Percentiles rank a stretch among this genome's conserved stretches.
These are phyloP conservation scores for Austroboletus rostrupii DNA, from an alignment of 1,284 basidiomycete genomes.

Conservation along the genomic window DNA sequence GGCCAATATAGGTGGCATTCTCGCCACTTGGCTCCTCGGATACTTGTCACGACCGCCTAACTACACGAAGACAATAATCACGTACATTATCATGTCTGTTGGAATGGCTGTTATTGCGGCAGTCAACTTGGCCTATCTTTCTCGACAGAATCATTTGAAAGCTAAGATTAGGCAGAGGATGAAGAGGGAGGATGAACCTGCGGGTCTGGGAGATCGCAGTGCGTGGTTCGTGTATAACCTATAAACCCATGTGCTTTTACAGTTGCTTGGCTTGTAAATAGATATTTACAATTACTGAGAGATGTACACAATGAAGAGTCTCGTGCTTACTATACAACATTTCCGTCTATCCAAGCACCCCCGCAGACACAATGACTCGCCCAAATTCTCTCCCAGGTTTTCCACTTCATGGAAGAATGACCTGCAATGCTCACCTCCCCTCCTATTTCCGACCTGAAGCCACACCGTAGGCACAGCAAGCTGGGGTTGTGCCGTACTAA, in stretches of 20 bases:
- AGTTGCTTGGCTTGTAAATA: background rate
- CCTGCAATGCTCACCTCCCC: constrained; percentile 29
- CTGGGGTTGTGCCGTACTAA: constrained; percentile 37
- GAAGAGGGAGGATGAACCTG: constrained; percentile 16
- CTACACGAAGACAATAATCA: constrained; percentile 39
- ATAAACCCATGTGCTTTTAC: constrained; percentile 10
- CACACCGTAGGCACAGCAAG: constrained; percentile 58
- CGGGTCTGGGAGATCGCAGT: constrained; percentile 25
- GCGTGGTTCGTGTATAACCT: constrained; percentile 31
- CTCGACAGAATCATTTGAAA: constrained; percentile 22
- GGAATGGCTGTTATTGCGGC: constrained; percentile 31
- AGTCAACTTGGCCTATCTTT: constrained; percentile 29
- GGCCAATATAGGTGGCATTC: constrained; percentile 56
- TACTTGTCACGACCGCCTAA: constrained; percentile 40
- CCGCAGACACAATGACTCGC: constrained; percentile 60
- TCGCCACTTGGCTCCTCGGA: constrained; percentile 52
- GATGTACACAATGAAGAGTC: too few species aligned
- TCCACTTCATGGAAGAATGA: constrained; percentile 46
- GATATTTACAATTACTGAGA: background rate
- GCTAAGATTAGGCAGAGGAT: constrained; percentile 14
- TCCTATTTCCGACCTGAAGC: constrained; percentile 48
- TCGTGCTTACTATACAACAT: background rate
- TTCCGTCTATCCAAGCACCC: constrained; percentile 50
- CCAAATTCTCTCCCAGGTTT: constrained; percentile 61
- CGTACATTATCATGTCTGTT: constrained; percentile 35